Base-by-base conservation (phyloP, 2,329 filamentous ascomycete species). In the Pseudogymnoascus sp. region DNA sequence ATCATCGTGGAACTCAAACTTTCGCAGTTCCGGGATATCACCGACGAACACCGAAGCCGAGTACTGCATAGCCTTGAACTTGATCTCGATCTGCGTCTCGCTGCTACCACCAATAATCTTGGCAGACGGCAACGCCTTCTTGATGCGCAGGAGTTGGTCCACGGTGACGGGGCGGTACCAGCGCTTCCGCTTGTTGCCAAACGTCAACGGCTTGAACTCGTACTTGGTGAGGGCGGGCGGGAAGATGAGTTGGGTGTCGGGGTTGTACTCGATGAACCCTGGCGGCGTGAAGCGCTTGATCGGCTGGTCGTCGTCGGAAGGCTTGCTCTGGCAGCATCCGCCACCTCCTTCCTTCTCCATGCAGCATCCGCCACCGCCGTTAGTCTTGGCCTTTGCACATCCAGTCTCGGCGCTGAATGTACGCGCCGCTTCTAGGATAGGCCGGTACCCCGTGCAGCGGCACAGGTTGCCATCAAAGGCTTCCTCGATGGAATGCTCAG, bases 401-500 rank as follows among this genome's bases (percentile, higher is more conserved):
- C 72, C 73, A 4, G 73, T 77, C 38, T 70, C 68, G 31, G 77
- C 79, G 78, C 78, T 90, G 75, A 97, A 97, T 1, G 90, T 95
- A 70, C 96, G 91, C 2, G 95, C 95, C 6, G 93, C 93, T 74
- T 97, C 93, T 2, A 97, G 79, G 63, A 99, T 97, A 0, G 95
- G 91, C 61, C 93, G 82, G 73, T 99, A 99, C 4, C 95, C 95
- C 0, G 95, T 99, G 76, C 95, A 99, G 62, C 95, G 86, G 73
- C 95, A 99, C 29, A 97, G 78, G 68, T 99, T 99, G 0, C 95
- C 95, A 74, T 99, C 95, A 71, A 97, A 97, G 0, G 93, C 93
- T 77, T 97, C 95, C 75, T 99, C 95, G 35, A 97, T 83, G 31
- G 96, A 90, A 68, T 91, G 85, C 71, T 93, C 86, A 2, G 86